Percentiles rank a stretch among this genome's conserved stretches.
These are phyloP conservation scores for Mortierella sp. DNA, from an alignment of 371 early-diverging fungal genomes.

Conservation along the genomic window DNA sequence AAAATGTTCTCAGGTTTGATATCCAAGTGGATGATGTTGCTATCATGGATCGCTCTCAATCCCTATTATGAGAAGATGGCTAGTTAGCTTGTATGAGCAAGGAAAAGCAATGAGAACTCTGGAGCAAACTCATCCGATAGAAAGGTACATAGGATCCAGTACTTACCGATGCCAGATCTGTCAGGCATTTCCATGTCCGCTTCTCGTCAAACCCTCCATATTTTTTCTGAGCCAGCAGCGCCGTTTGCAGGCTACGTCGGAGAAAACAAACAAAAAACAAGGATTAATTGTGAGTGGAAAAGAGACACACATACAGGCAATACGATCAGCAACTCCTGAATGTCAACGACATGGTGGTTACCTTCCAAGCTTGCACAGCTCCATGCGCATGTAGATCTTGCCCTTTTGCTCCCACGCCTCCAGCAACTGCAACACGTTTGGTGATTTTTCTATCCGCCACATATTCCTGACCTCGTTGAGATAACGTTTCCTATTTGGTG, in stretches of 20 bases:
- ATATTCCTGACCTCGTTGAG: constrained; percentile 87
- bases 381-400: constrained; percentile 88
- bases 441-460: constrained; percentile 70
- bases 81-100: neutral
- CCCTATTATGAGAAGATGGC: constrained; percentile 60
- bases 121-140: neutral
- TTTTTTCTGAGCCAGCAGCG: constrained; percentile 54
- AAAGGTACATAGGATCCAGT: neutral
- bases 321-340: neutral
- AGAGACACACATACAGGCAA: neutral
- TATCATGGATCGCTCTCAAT: constrained; percentile 79
- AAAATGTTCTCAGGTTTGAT: constrained; percentile 92
- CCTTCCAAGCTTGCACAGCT: constrained; percentile 87
- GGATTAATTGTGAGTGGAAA: neutral
- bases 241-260: constrained; percentile 51
- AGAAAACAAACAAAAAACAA: neutral
- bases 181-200: constrained; percentile 83
- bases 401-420: constrained; percentile 96
- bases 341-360: constrained; percentile 57
- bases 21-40: constrained; percentile 85
- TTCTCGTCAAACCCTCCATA: constrained; percentile 70
- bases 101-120: neutral
- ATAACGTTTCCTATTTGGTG: constrained; percentile 64
- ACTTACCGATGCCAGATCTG: constrained; percentile 76
- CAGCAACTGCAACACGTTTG: constrained; percentile 76